Percentiles rank a stretch among this genome's conserved stretches.
Conservation (phyloP, 2,329 filamentous ascomycete species). For the Epichloe sp. region DNA sequence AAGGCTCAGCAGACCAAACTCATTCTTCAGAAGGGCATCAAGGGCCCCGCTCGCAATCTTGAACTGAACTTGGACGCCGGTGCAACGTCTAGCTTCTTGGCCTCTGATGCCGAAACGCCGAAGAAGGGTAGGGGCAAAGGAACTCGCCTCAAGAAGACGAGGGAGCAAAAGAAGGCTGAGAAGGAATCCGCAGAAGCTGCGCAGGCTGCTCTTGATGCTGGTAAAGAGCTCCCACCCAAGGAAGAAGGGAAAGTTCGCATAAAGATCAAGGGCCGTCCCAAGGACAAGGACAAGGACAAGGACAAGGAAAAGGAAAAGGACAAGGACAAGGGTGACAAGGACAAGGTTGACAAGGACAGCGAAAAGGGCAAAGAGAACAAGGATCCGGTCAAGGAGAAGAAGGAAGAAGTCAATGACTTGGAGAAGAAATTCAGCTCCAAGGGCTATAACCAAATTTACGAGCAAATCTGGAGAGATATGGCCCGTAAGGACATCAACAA, state of each 20-base stretch:
- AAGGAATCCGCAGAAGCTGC: constrained; percentile 76
- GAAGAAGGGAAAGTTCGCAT: constrained; percentile 49
- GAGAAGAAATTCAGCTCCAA: constrained; percentile 69
- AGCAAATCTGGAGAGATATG: constrained; percentile 93
- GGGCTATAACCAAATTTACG: constrained; percentile 92
- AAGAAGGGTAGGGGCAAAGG: constrained; percentile 47
- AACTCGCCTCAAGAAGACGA: constrained; percentile 78
- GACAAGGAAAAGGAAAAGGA: constrained; percentile 21
- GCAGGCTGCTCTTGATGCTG: constrained; percentile 69
- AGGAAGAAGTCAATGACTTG: constrained; percentile 37
- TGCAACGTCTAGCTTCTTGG: constrained; percentile 72
- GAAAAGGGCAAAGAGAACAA: constrained; percentile 27
- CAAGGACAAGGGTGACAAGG: constrained; percentile 22
- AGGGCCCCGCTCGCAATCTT: constrained; percentile 56
- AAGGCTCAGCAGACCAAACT: constrained; percentile 86
- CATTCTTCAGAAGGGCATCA: constrained; percentile 76
- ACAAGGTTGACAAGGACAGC: constrained; percentile 31
- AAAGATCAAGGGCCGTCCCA: constrained; percentile 43
- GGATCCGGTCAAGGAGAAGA: constrained; percentile 38
- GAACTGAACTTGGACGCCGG: constrained; percentile 76
- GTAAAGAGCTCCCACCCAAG: constrained; percentile 51
- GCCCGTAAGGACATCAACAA: constrained; percentile 89
- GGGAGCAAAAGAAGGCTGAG: constrained; percentile 70
- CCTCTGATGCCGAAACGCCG: constrained; percentile 42
- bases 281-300: constrained; percentile 27